A percentile compares a stretch with the other conserved stretches of the same genome.
Evolutionary conservation across 768 basidiomycete genomes (phyloP).

Genomic region (Panaeolus cyanescens): DNA sequence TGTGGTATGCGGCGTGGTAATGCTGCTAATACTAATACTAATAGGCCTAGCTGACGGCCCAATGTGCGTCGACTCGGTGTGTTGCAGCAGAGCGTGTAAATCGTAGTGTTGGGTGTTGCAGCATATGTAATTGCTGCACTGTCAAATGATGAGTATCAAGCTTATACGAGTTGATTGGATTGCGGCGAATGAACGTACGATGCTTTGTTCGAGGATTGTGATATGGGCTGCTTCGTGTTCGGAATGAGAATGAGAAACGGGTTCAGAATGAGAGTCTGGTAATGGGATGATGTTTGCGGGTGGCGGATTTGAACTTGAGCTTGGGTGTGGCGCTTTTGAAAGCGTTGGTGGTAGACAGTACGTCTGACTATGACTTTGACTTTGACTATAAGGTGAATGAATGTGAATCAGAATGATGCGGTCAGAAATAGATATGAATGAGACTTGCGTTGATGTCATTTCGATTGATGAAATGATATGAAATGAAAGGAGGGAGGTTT

Average conservation of each 20-base stretch:
- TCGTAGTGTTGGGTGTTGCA: conserved; percentile 46
- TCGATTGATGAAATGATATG: too few species aligned
- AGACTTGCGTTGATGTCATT: not conserved
- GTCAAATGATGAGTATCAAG: too few species aligned
- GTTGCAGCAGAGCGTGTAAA: conserved; percentile 52
- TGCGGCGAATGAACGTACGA: not conserved
- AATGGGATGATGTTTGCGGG: not conserved
- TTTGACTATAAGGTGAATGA: too few species aligned
- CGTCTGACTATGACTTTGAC: too few species aligned
- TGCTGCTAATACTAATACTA: too few species aligned
- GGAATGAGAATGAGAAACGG: too few species aligned
- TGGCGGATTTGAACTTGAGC: not conserved
- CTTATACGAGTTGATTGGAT: too few species aligned
- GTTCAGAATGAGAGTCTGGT: not conserved
- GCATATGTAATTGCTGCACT: conserved; percentile 46
- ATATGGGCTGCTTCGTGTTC: not conserved
- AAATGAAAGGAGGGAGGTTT: not conserved
- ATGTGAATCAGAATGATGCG: too few species aligned
- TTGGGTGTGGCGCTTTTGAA: too few species aligned
- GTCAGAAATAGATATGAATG: not conserved
- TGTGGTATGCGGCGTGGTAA: too few species aligned
- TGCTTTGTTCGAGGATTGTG: not conserved
- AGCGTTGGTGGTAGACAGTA: too few species aligned
- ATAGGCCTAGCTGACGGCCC: conserved; percentile 20
- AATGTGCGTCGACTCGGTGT: conserved; percentile 44